Percentiles rank a stretch among this genome's conserved stretches.
Evolutionary conservation across 371 early-diverging fungal species (phyloP).

Genomic region (Mortierella sp.): DNA sequence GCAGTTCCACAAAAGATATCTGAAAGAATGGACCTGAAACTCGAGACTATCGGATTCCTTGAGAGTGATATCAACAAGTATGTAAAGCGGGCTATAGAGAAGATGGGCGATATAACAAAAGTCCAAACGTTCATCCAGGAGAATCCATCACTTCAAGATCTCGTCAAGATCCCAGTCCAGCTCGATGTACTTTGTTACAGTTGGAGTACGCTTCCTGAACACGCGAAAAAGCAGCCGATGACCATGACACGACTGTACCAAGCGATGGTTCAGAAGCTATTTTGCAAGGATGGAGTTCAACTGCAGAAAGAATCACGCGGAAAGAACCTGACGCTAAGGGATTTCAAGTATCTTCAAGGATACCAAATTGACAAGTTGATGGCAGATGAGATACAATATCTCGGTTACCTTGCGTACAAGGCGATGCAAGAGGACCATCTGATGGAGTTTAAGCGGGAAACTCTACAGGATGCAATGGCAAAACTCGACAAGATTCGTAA

Average conservation of each 20-base stretch:
- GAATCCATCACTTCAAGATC: constrained; percentile 15
- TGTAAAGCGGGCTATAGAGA: constrained; percentile 4
- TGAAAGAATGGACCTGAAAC: constrained; percentile 24
- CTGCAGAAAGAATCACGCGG: neutral
- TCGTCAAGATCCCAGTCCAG: constrained; percentile 29
- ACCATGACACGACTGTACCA: constrained; percentile 26
- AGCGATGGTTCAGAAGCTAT: constrained; percentile 17
- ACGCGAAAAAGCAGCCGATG: neutral
- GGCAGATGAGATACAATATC: neutral
- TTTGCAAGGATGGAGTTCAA: constrained; percentile 17
- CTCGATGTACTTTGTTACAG: constrained; percentile 30
- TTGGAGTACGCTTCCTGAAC: constrained; percentile 26
- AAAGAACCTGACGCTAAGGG: neutral
- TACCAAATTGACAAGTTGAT: neutral
- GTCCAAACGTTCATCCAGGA: constrained; percentile 23
- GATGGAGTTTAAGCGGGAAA: neutral
- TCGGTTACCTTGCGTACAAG: neutral
- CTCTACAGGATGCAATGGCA: neutral
- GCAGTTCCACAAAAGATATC: constrained; percentile 10
- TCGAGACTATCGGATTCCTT: constrained; percentile 28
- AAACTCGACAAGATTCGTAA: neutral
- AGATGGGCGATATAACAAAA: neutral
- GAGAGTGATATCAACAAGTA: constrained; percentile 14
- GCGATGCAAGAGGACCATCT: neutral
- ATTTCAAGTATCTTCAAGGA: neutral